phyloP scores from a whole-genome alignment of 2,329 filamentous ascomycete genomes.

The Penicillium decumbens region DNA sequence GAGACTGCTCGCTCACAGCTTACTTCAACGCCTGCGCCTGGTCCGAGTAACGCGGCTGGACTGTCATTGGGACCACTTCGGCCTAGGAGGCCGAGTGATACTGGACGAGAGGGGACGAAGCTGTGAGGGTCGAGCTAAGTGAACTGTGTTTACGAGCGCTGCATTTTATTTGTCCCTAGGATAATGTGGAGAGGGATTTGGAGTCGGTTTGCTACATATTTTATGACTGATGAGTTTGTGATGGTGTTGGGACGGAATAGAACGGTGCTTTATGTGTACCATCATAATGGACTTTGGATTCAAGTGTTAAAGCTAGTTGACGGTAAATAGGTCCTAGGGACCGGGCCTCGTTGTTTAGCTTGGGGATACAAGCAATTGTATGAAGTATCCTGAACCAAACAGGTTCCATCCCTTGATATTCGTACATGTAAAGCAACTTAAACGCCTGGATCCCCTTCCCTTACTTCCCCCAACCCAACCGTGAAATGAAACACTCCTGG shows the following conservation, averaged over 20 bases:
- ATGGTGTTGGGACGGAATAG: neutral
- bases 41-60: conserved; percentile 24
- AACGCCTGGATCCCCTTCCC: neutral
- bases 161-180: neutral
- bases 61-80: conserved; percentile 24
- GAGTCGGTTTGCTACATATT: neutral
- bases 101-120: conserved; percentile 42
- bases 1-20: conserved; percentile 18
- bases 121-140: conserved; percentile 13
- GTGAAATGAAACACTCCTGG: neutral
- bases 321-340: too few relatives aligned
- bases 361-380: too few relatives aligned
- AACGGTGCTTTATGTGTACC: neutral
- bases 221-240: conserved; percentile 6
- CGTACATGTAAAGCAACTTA: neutral
- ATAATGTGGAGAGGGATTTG: conserved; percentile 4
- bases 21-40: conserved; percentile 21
- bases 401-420: neutral
- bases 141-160: conserved; percentile 1
- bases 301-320: too few relatives aligned
- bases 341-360: too few relatives aligned
- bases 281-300: too few relatives aligned
- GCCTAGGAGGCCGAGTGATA: conserved; percentile 38
- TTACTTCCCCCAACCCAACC: neutral
- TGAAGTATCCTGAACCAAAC: too few relatives aligned